Conservation (phyloP, 2,329 filamentous ascomycete genomes). For the Talaromyces verruculosus region DNA sequence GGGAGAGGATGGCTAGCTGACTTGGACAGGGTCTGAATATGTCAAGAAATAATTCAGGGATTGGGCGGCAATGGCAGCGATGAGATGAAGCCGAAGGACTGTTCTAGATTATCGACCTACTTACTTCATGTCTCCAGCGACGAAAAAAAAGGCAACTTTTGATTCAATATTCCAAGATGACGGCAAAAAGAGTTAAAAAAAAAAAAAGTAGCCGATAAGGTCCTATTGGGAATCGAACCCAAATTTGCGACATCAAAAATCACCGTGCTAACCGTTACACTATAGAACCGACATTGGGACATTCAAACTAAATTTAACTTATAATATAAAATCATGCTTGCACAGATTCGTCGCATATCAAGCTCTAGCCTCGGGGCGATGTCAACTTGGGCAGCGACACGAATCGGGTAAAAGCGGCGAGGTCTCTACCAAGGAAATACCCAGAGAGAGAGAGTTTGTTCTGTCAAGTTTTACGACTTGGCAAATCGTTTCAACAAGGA, state of each 20-base stretch:
- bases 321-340: too few species aligned
- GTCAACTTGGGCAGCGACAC: too few species aligned
- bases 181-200: too few species aligned
- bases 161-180: too few species aligned
- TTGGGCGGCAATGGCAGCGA: neutral
- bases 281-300: neutral
- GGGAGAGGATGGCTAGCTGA: neutral
- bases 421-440: too few species aligned
- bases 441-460: too few species aligned
- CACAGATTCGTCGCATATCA: too few species aligned
- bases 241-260: slow-evolving; percentile 9
- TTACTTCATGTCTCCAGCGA: neutral
- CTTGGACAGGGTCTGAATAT: neutral
- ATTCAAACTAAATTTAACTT: too few species aligned
- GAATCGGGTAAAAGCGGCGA: too few species aligned
- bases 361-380: too few species aligned
- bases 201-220: neutral
- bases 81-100: neutral
- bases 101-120: neutral
- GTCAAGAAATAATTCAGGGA: neutral
- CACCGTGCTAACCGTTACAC: slow-evolving; percentile 9
- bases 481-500: neutral
- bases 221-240: slow-evolving; percentile 10
- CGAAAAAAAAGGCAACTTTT: too few species aligned
- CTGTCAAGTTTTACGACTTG: neutral